Percentiles rank a stretch among this genome's conserved stretches.
Conservation (phyloP, 805 yeast genomes). For the Zygoascus bituminiphila region DNA sequence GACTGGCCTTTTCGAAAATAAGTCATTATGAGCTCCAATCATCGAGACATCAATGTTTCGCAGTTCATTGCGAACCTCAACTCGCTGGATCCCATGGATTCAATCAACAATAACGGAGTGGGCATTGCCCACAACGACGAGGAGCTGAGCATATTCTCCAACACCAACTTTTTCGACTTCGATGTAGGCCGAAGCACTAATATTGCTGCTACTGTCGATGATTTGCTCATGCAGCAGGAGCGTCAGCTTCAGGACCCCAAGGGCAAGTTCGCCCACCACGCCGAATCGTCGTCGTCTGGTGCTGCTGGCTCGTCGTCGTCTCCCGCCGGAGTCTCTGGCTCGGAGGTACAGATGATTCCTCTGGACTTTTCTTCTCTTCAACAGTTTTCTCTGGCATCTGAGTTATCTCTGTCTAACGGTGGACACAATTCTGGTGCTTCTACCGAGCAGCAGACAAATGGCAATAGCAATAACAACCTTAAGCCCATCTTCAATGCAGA, state of each 20-base stretch:
- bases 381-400: slow-evolving; percentile 28
- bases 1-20: background rate
- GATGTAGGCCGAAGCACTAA: slow-evolving; percentile 37
- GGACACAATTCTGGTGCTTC: background rate
- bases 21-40: slow-evolving; percentile 1
- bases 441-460: slow-evolving; percentile 1
- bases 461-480: slow-evolving; percentile 1
- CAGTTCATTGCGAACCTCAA: slow-evolving; percentile 28
- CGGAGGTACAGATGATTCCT: slow-evolving; percentile 4
- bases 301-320: slow-evolving; percentile 6
- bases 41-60: slow-evolving; percentile 22
- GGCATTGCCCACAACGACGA: slow-evolving; percentile 20
- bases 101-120: slow-evolving; percentile 4
- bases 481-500: background rate
- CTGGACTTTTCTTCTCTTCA: slow-evolving; percentile 25
- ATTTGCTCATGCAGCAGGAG: slow-evolving; percentile 34
- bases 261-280: slow-evolving; percentile 4
- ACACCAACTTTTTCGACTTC: slow-evolving; percentile 37
- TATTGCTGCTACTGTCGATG: slow-evolving; percentile 34
- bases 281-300: slow-evolving; percentile 1
- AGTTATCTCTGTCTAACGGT: slow-evolving; percentile 19
- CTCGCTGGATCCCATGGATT: slow-evolving; percentile 25
- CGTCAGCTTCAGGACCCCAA: slow-evolving; percentile 27
- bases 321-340: slow-evolving; percentile 7
- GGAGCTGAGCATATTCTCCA: slow-evolving; percentile 34